Base-by-base conservation (phyloP, 2,329 filamentous ascomycete genomes). In the Microsporum canis region DNA sequence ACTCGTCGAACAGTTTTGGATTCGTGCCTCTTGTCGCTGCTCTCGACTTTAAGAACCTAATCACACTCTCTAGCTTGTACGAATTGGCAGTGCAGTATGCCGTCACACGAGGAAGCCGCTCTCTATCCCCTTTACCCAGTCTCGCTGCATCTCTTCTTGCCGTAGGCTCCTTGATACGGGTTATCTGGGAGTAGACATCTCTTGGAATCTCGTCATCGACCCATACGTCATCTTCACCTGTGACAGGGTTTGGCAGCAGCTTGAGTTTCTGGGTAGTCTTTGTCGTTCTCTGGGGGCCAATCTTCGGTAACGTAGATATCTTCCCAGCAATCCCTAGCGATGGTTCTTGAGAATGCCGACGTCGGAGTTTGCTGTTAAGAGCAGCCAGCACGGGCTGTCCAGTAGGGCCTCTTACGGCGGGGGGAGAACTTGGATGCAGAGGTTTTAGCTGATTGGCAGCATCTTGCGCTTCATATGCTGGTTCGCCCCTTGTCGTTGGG, bases 181-280 rank as follows among this genome's bases (percentile, higher is more conserved):
- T 96, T 73, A 96, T 97, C 73, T 99, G 94, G 31, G 91, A 92
- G 76, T 99, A 99, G 36, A 99, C 94, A 72, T 99, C 94, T 65
- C 91, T 82, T 7, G 91, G 91, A 69, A 89, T 94, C 74, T 96
- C 92, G 69, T 96, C 92, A 64, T 97, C 91, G 65, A 79, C 67
- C 17, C 80, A 84, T 49, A 91, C 89, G 29, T 89, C 88, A 39
- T 91, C 89, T 43, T 57, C 55, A 39, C 83, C 89, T 51, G 89
- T 81, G 62, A 95, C 89, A 0, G 91, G 91, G 70, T 94, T 94
- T 0, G 94, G 94, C 14, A 99, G 79, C n/a, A 99, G 82, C 77
- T 99, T 99, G 63, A 99, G 81, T 77, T 99, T 99, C 78, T 97
- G 91, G 1, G 90, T 90, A 65, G 89, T 96, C 75, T 96, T 95